A percentile compares a stretch with the other conserved stretches of the same genome.
Conservation (phyloP, 805 yeast species). For the Cyberlindnera sargentensis region DNA sequence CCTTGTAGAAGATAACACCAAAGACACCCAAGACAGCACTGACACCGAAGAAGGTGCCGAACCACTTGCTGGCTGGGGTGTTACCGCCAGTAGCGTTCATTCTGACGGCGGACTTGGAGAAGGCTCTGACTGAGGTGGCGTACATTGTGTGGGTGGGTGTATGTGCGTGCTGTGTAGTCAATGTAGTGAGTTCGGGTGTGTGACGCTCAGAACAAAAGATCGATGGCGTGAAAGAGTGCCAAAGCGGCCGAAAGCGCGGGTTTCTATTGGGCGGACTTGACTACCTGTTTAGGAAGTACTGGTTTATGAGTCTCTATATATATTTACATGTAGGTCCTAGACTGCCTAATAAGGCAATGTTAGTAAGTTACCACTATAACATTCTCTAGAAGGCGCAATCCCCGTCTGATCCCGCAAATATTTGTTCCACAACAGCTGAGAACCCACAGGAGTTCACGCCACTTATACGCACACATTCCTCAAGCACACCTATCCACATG, state of each 20-base stretch:
- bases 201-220: too few relatives aligned
- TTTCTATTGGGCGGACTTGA: conserved; percentile 13
- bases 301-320: too few relatives aligned
- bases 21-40: conserved; percentile 16
- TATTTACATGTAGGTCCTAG: too few relatives aligned
- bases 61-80: conserved; percentile 14
- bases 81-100: conserved; percentile 13
- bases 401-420: too few relatives aligned
- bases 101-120: conserved; percentile 22
- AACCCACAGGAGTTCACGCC: conserved; percentile 2
- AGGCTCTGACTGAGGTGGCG: conserved; percentile 22
- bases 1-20: conserved; percentile 20
- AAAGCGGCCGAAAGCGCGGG: neutral
- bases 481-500: too few relatives aligned
- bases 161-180: too few relatives aligned
- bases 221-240: too few relatives aligned
- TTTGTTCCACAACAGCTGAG: neutral
- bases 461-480: neutral
- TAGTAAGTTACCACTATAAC: too few relatives aligned
- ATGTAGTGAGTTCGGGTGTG: too few relatives aligned
- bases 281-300: conserved; percentile 9
- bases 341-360: too few relatives aligned
- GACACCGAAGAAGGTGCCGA: conserved; percentile 21
- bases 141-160: conserved; percentile 13
- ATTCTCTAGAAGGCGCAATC: too few relatives aligned